Evolutionary conservation across 2,329 filamentous ascomycete species (phyloP), one percentile per base, ranked within the genome.

Genomic region (Trichoderma atroviride): DNA sequence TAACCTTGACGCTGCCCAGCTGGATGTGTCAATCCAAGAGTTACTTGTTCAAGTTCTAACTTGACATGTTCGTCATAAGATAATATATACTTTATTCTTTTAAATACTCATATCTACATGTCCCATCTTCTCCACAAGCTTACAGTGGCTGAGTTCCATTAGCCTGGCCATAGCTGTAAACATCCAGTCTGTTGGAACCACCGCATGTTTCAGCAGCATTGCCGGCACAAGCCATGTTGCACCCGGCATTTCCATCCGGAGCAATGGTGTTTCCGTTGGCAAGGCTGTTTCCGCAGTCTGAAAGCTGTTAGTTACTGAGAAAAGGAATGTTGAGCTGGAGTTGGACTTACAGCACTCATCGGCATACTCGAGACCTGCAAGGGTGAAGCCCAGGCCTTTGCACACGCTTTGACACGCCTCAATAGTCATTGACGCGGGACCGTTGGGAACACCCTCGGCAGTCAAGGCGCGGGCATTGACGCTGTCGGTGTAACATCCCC

Each of bases 161-260:
- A 13, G 40, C 40, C 22, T 53, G 50, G 13, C 58, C 58, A 2
- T 52, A 62, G 19, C 60, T 62, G n/a, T 62, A 62, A 3, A 62
- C 24, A 16, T 35, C 22, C 22, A 62, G 4, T 35, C 60, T 62
- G 16, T 62, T 62, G 5, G 60, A 27, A 1, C 60, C 60, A 4
- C 60, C 60, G 9, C 60, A 62, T 35, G n/a, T 62, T 52, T 62
- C 60, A 50, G 60, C 60, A 62, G 60, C 29, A n/a, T 62, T 62
- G 29, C 60, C 60, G 5, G 43, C 60, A 3, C 60, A 62, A 2
- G 33, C 35, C 60, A 62, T 62, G 29, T 62, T 62, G 31, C 60
- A 62, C 2, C 33, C 29, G 24, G 60, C 43, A 52, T 62, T 62
- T 53, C 60, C 60, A 31, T 62, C 60, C 1, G 60, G 60, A 27